Percentiles rank a stretch among this genome's conserved stretches.
These are phyloP conservation scores for Choricystis sp. DNA, from an alignment of 139 green algal species.

Conservation along the genomic window DNA sequence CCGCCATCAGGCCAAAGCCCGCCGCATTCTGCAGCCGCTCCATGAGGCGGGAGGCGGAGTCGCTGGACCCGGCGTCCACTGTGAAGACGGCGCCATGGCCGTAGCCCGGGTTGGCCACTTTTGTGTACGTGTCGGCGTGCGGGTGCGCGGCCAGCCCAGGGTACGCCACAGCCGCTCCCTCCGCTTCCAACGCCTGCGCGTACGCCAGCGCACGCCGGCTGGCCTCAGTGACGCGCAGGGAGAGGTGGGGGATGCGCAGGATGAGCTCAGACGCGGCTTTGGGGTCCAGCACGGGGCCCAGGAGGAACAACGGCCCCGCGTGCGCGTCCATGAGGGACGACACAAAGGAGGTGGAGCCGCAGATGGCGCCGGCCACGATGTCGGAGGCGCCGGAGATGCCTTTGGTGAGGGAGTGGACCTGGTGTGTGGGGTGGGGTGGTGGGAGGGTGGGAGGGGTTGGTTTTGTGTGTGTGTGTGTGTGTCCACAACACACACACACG, in stretches of 20 bases:
- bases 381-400: slow-evolving; percentile 51
- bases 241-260: slow-evolving; percentile 55
- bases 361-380: slow-evolving; percentile 46
- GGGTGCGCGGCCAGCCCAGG: slow-evolving; percentile 45
- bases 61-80: slow-evolving; percentile 21
- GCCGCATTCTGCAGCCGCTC: slow-evolving; percentile 52
- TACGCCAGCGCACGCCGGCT: slow-evolving; percentile 22
- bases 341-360: slow-evolving; percentile 27
- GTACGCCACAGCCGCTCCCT: slow-evolving; percentile 38
- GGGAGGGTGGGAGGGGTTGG: too few relatives aligned
- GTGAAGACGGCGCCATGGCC: slow-evolving; percentile 48
- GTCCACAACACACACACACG: too few relatives aligned
- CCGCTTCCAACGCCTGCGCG: slow-evolving; percentile 19
- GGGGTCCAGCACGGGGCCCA: slow-evolving; percentile 61
- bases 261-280: slow-evolving; percentile 42
- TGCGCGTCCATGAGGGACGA: slow-evolving; percentile 40
- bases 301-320: slow-evolving; percentile 42
- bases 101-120: slow-evolving; percentile 40
- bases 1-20: slow-evolving; percentile 50
- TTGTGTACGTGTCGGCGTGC: slow-evolving; percentile 23
- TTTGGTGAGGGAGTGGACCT: slow-evolving; percentile 67
- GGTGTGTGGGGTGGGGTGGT: too few relatives aligned
- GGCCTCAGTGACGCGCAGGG: slow-evolving; percentile 51
- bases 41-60: slow-evolving; percentile 27
- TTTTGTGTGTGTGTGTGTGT: too few relatives aligned